A percentile compares a stretch with the other conserved stretches of the same genome.
These are phyloP conservation scores for Pelargonium nanum DNA, from an alignment of 345 rosid genomes.

Conservation along the genomic window DNA sequence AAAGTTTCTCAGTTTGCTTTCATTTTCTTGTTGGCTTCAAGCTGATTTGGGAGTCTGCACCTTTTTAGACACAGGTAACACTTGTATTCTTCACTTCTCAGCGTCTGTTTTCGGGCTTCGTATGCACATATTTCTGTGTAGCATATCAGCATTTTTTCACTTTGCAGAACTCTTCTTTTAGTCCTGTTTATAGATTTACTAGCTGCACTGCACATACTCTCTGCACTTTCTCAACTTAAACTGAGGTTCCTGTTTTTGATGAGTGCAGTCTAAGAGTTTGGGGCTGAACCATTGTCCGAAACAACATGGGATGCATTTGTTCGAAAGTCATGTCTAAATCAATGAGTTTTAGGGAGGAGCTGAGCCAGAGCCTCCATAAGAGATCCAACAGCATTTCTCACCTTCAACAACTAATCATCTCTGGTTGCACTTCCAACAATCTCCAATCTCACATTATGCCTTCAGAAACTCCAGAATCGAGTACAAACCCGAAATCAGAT, in stretches of 20 bases:
- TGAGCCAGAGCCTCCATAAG: conserved; percentile 13
- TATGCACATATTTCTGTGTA: no score
- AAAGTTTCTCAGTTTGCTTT: no score
- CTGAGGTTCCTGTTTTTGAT: neutral
- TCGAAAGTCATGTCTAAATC: conserved; percentile 27
- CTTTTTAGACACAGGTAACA: no score
- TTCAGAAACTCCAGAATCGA: conserved; percentile 3
- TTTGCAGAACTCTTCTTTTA: no score
- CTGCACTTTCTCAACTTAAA: neutral
- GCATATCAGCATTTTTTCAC: no score
- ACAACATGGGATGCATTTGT: conserved; percentile 34
- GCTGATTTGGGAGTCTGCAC: no score
- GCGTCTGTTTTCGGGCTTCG: no score
- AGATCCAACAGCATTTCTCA: conserved; percentile 9
- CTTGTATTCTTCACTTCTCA: no score
- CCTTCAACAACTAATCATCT: conserved; percentile 5
- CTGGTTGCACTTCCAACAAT: conserved; percentile 7
- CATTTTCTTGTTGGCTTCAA: no score
- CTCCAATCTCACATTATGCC: conserved; percentile 2
- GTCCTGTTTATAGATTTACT: no score
- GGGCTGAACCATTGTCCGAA: neutral
- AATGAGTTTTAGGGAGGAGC: conserved; percentile 19
- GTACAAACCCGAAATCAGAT: neutral
- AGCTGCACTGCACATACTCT: no score
- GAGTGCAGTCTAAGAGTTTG: neutral